Conservation (phyloP, 129 eudicot genomes). For the Lactuca saligna region DNA sequence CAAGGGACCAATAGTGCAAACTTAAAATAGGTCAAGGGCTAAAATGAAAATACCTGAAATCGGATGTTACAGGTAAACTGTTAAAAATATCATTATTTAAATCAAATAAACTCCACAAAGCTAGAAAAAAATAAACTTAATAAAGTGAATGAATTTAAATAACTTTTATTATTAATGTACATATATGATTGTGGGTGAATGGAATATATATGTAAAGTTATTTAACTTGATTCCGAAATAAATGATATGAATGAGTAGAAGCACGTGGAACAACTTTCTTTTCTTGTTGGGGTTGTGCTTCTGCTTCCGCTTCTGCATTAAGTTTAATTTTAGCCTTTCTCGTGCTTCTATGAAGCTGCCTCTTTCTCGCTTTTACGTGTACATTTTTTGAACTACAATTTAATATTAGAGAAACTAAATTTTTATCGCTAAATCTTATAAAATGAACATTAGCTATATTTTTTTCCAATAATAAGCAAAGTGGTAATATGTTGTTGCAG, state of each 20-base stretch:
- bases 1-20: too few species aligned
- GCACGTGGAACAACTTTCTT: constrained; percentile 7
- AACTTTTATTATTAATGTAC: too few species aligned
- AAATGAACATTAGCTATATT: background rate
- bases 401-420: background rate
- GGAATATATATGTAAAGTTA: background rate
- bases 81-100: too few species aligned
- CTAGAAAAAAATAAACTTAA: too few species aligned
- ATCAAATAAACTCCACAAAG: too few species aligned
- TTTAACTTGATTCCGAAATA: background rate
- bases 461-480: too few species aligned
- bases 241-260: background rate
- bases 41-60: too few species aligned
- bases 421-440: background rate
- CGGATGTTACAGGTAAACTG: too few species aligned
- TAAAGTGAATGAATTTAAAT: too few species aligned
- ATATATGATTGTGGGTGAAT: background rate
- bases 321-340: background rate
- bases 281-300: constrained; percentile 1
- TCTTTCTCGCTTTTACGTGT: background rate
- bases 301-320: background rate
- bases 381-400: background rate
- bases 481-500: too few species aligned
- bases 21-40: too few species aligned
- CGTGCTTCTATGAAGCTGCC: constrained; percentile 1